Conservation (phyloP, 163 green algal species). For the Scenedesmus sp. region DNA sequence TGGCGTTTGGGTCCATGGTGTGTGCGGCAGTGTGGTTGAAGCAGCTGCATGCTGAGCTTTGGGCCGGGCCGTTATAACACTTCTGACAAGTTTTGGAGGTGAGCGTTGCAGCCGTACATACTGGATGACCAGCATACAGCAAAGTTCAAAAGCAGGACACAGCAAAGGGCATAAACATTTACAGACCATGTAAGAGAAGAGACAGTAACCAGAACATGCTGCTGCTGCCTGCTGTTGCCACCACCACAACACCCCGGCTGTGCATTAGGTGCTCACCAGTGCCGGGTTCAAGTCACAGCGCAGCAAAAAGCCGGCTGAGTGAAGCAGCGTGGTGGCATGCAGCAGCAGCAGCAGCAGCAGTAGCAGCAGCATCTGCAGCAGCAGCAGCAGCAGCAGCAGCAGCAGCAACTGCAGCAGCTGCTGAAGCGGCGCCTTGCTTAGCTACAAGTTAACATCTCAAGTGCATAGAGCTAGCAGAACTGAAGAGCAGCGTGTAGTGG, state of each 20-base stretch:
- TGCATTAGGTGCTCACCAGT: not conserved
- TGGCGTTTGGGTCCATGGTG: not conserved
- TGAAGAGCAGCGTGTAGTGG: no score
- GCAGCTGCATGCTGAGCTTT: no score
- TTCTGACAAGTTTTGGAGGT: no score
- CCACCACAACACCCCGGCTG: not conserved
- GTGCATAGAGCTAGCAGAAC: no score
- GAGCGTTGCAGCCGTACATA: not conserved
- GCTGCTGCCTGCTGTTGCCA: constrained; percentile 37
- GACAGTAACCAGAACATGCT: not conserved
- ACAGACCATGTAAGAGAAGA: not conserved
- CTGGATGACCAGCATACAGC: not conserved
- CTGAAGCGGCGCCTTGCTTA: no score
- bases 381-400: not conserved
- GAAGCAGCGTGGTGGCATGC: not conserved
- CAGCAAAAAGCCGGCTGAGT: constrained; percentile 17
- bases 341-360: constrained; percentile 28
- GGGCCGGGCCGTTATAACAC: no score
- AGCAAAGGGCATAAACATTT: not conserved
- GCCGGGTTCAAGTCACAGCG: constrained; percentile 33
- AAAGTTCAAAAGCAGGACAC: not conserved
- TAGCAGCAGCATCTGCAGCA: not conserved
- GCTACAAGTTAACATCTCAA: no score
- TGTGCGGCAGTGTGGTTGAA: not conserved
- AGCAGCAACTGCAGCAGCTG: not conserved